Evolutionary conservation across 345 rosid species (phyloP).

Genomic region (Arabidopsis arenosa): DNA sequence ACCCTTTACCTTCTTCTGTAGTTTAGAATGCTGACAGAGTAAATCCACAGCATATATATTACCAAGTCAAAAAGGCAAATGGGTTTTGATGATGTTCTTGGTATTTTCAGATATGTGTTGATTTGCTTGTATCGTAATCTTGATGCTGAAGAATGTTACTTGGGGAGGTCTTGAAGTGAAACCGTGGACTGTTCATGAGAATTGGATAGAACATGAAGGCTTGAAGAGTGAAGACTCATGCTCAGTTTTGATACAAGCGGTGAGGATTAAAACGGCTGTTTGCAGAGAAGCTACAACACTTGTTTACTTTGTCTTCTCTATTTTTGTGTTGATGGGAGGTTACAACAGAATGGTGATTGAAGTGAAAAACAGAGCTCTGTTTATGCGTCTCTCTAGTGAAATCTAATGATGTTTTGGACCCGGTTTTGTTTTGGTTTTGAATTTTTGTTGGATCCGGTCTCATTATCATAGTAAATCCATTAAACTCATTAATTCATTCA

Average conservation of each 20-base stretch:
- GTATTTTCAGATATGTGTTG: too few relatives aligned
- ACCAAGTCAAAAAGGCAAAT: not conserved
- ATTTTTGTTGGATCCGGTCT: not conserved
- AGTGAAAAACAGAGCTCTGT: not conserved
- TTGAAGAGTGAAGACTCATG: constrained; percentile 16
- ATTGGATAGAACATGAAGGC: constrained; percentile 18
- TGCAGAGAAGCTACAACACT: constrained; percentile 5
- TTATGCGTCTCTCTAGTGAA: not conserved
- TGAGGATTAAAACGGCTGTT: not conserved
- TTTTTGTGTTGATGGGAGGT: not conserved
- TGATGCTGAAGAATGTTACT: not conserved
- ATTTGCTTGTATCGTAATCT: not conserved
- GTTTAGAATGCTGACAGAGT: constrained; percentile 29
- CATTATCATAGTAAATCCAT: too few relatives aligned
- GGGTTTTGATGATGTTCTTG: not conserved
- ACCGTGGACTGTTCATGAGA: constrained; percentile 1
- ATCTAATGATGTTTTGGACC: constrained; percentile 9
- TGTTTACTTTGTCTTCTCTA: not conserved
- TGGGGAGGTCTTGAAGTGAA: not conserved
- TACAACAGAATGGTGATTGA: not conserved
- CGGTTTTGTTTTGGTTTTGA: constrained; percentile 22
- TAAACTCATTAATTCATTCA: too few relatives aligned
- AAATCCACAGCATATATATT: not conserved
- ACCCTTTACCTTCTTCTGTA: constrained; percentile 34
- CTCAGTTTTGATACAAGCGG: constrained; percentile 2